phyloP scores from a whole-genome alignment of 2,329 filamentous ascomycete genomes.

The Dothideomycetes sp. region DNA sequence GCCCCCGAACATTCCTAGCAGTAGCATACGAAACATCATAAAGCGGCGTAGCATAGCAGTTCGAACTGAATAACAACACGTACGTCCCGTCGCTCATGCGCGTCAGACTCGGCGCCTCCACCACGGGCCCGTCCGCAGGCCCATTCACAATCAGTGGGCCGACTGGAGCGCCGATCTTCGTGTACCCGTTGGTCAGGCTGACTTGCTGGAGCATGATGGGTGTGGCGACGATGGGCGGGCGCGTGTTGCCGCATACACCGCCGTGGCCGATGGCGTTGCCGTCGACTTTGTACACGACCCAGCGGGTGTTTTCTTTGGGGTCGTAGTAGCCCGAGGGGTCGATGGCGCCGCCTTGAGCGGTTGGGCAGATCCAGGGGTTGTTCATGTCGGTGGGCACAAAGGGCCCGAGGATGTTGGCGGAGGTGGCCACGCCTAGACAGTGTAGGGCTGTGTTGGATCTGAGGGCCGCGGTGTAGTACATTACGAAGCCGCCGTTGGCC shows the following conservation, averaged over 20 bases:
- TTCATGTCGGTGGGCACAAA: conserved; percentile 14
- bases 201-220: conserved; percentile 14
- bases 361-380: conserved; percentile 17
- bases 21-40: conserved; percentile 14
- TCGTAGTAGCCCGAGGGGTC: conserved; percentile 17
- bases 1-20: conserved; percentile 8
- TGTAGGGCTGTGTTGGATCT: conserved; percentile 11
- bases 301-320: conserved; percentile 10
- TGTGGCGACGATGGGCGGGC: conserved; percentile 11
- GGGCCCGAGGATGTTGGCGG: conserved; percentile 16
- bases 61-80: conserved; percentile 12
- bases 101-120: conserved; percentile 20
- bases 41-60: conserved; percentile 11
- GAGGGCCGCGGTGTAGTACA: conserved; percentile 18
- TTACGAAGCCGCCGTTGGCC: conserved; percentile 15
- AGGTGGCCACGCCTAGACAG: conserved; percentile 18
- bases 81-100: conserved; percentile 13
- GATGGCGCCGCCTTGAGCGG: conserved; percentile 17
- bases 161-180: conserved; percentile 12
- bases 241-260: conserved; percentile 11
- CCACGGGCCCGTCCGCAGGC: conserved; percentile 18
- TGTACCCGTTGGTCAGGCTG: conserved; percentile 12
- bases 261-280: conserved; percentile 13
- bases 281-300: conserved; percentile 14
- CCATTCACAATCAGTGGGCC: conserved; percentile 17